These are phyloP conservation scores for Casaregolazyma suthepensis DNA, from an alignment of 1,139 yeast species.

Conservation along the genomic window DNA sequence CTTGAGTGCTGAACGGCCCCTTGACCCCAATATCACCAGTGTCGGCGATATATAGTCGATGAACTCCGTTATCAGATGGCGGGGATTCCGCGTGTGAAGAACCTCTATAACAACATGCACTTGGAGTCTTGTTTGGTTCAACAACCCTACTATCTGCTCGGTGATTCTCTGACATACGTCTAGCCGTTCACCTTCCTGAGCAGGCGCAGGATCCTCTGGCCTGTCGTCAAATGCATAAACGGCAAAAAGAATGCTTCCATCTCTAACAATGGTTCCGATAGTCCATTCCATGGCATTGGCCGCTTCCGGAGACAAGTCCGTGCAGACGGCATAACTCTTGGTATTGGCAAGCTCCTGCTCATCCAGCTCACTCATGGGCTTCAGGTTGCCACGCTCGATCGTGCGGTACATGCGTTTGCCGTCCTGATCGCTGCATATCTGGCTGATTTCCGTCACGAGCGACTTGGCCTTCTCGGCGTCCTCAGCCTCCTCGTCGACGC, in stretches of 20 bases:
- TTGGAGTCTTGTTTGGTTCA: conserved; percentile 66
- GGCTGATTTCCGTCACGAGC: conserved; percentile 56
- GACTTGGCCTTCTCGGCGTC: conserved; percentile 60
- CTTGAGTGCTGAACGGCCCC: conserved; percentile 68
- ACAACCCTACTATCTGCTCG: conserved; percentile 50
- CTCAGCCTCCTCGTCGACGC: conserved; percentile 62
- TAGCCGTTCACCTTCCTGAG: conserved; percentile 41
- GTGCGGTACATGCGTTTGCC: conserved; percentile 56
- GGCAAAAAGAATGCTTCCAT: conserved; percentile 76
- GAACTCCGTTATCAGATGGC: conserved; percentile 76
- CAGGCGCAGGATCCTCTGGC: conserved; percentile 23
- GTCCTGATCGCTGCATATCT: conserved; percentile 50
- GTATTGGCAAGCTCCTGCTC: conserved; percentile 35
- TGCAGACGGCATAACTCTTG: conserved; percentile 67
- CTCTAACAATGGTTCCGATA: conserved; percentile 77
- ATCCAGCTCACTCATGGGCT: conserved; percentile 40
- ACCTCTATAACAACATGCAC: conserved; percentile 72
- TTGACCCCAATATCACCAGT: conserved; percentile 74
- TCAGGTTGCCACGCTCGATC: conserved; percentile 63
- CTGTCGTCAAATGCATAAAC: conserved; percentile 74
- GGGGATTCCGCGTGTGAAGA: conserved; percentile 79
- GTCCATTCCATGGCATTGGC: conserved; percentile 86
- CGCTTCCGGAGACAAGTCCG: conserved; percentile 82
- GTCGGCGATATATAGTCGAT: conserved; percentile 80
- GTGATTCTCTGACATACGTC: conserved; percentile 59